Evolutionary conservation across 148 eudicot species (phyloP).

Genomic region (Rhododendron williamsianum): DNA sequence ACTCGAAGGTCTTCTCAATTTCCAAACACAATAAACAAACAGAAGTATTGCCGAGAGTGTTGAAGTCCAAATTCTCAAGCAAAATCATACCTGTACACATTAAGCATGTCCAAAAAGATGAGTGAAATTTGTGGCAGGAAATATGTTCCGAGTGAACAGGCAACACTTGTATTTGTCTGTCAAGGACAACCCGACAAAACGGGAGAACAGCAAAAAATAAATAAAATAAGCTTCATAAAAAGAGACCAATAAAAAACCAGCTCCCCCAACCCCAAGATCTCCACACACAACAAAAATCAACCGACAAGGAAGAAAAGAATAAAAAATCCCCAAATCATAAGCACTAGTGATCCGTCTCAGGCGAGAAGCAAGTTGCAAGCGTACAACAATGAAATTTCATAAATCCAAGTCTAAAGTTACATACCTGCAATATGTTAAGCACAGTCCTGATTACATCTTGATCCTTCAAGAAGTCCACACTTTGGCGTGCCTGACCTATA

Average conservation of each 20-base stretch:
- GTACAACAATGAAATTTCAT: not conserved
- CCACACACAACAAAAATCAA: not conserved
- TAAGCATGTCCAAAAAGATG: conserved; percentile 96
- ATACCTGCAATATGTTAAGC: conserved; percentile 95
- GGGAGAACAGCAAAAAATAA: not conserved
- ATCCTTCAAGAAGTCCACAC: conserved; percentile 81
- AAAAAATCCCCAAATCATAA: not conserved
- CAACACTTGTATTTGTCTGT: conserved; percentile 95
- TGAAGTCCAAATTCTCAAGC: not conserved
- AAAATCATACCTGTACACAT: conserved; percentile 77
- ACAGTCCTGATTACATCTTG: conserved; percentile 79
- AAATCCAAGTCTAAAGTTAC: not conserved
- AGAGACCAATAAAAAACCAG: not conserved
- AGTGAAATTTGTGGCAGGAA: conserved; percentile 78
- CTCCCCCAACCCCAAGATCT: not conserved
- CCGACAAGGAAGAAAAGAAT: not conserved
- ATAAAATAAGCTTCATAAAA: conserved; percentile 1
- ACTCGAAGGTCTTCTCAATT: not conserved
- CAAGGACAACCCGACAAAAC: conserved; percentile 2
- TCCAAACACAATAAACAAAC: conserved; percentile 2
- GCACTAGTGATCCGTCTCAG: not conserved
- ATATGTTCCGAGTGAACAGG: conserved; percentile 82
- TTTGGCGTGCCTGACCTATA: conserved; percentile 93
- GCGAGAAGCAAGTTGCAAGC: not conserved
- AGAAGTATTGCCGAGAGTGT: not conserved